Base-by-base conservation (phyloP, 805 yeast genomes). In the Metschnikowia amazonensis region DNA sequence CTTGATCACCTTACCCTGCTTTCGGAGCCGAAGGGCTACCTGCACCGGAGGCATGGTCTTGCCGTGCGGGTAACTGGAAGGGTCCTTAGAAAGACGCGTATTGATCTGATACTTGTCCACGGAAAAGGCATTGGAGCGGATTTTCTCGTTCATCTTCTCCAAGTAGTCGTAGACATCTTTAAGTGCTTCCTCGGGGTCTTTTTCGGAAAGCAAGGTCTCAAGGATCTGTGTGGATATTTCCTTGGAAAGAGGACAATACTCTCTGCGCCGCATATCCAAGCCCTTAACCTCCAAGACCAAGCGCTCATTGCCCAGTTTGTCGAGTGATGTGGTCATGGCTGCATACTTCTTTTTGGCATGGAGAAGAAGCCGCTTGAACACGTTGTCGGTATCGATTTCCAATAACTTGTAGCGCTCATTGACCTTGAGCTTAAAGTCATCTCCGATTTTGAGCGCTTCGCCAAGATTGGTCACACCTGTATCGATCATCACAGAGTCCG, bases 261-360 rank as follows among this genome's bases (percentile, higher is more conserved):
- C 99, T 74, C 99, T 88, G 65, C 99, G 89, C 60, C 80, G 82
- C 95, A 94, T 84, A 71, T 94, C 99, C 41, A 94, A 76, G 59
- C 99, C 99, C 64, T 94, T 94, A 36, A 92, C 96, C 64, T 94
- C 97, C 51, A 92, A 71, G 16, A 69, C 62, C 5, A 82, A 69
- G 3, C 47, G 44, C 42, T 67, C 72, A 47, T 84, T 80, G 9
- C 79, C 77, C 9, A 89, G 85, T 31, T 70, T 69, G 55, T 75
- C 74, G 48, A 72, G 56, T 0, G 77, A 64, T 25, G 79, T 79
- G 57, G 82, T 85, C 70, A 90, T 72, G 1, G 98, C 98, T 7
- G 99, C 99, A 62, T 94, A 94, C 68, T 94, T 94, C 79, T 94
- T 94, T 72, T 94, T 94, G n/a, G 96, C 87, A 63, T 89, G 95